Base-by-base conservation (phyloP, 192 early-diverging fungal species). In the Podila verticillata region DNA sequence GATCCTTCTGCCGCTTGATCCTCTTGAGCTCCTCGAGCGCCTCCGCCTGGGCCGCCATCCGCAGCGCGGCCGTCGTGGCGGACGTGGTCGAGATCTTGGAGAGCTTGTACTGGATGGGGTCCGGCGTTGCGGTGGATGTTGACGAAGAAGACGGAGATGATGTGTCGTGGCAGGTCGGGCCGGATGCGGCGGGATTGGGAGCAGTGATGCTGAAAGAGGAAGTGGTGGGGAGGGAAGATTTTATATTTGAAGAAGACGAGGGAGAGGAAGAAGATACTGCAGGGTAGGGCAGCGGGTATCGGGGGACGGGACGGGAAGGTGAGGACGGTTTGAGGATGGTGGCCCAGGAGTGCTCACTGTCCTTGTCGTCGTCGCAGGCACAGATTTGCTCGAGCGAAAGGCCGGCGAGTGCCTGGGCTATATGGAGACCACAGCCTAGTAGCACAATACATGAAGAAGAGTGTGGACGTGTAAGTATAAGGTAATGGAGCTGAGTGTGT, bases 401-500 rank as follows among this genome's bases (percentile, higher is more conserved):
- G 30, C 77, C 77, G n/a, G 69, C 61, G 7, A 80, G 61, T n/a
- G 66, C 77, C 17, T 80, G 65, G 12, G 77, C 54, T 17, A 80
- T 80, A 32, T 80, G 77, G 8, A 72, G 70, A 51, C 77, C 77
- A 24, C 77, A 80, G 26, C 77, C 77, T 80, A 44, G 22, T 7
- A 28, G 28, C 12, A n/a, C 13, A 9, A 36, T n/a, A 56, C 15
- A 24, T 8, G 35, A 65, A 4, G 48, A 48, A 12, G 26, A 51
- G 51, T 6, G 54, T 24, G 29, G 22, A 59, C 8, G 35, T 29
- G 44, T 9, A 44, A n/a, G 8, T 44, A 10, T 28, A n/a, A 47
- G 39, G 0, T 28, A 59, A 7, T 3, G 2, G 20, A 22, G 17
- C 0, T 44, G 34, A 30, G 35, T n/a, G 17, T n/a, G n/a, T n/a